Conservation (phyloP, 768 basidiomycete genomes). For the Auricularia sp. region DNA sequence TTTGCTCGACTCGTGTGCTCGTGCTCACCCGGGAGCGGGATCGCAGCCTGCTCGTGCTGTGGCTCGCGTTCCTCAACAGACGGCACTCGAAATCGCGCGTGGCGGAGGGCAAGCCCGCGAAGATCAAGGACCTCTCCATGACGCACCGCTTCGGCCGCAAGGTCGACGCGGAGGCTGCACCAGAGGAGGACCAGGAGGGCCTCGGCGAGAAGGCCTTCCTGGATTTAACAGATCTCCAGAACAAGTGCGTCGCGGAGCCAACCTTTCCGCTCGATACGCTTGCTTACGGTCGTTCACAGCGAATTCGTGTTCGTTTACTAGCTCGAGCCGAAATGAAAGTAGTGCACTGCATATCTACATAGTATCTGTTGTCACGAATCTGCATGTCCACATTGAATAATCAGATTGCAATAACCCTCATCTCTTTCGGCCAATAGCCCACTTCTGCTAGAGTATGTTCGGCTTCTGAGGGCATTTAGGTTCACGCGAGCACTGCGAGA, state of each 20-base stretch:
- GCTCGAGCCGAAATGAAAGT: too few species aligned
- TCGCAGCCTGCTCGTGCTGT: conserved; percentile 26
- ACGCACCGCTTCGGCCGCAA: conserved; percentile 23
- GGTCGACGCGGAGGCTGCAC: conserved; percentile 10
- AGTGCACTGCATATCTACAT: too few species aligned
- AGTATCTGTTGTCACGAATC: too few species aligned
- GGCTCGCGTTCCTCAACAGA: conserved; percentile 30
- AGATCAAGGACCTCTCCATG: conserved; percentile 29
- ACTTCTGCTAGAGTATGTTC: too few species aligned
- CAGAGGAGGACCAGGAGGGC: conserved; percentile 3
- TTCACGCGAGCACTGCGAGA: too few species aligned
- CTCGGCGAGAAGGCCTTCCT: conserved; percentile 28
- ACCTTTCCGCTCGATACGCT: background rate
- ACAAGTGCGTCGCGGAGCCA: conserved; percentile 12
- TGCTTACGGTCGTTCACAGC: background rate
- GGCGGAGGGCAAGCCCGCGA: conserved; percentile 24
- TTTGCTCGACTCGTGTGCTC: background rate
- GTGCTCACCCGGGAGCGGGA: background rate
- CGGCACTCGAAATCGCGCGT: conserved; percentile 28
- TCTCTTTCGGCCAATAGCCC: too few species aligned
- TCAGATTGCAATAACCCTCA: too few species aligned
- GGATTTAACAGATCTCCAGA: conserved; percentile 29
- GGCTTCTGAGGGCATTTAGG: background rate
- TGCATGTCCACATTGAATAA: too few species aligned
- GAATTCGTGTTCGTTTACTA: conserved; percentile 6